Base-by-base conservation (phyloP, 352 stramenopile genomes). In the Aphanomyces euteiches region DNA sequence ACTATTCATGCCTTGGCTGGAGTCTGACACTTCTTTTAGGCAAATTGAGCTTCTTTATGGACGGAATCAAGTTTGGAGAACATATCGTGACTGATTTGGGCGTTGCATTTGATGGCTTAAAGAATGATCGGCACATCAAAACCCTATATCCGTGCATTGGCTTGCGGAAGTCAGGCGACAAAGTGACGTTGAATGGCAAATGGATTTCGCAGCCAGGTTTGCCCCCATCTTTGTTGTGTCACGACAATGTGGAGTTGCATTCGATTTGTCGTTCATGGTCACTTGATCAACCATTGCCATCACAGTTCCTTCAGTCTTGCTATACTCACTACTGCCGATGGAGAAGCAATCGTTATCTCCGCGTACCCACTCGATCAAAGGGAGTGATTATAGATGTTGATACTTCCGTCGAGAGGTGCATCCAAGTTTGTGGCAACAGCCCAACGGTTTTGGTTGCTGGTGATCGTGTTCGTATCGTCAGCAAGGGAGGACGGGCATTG, bases 51-150 rank as follows among this genome's bases (percentile, higher is more conserved):
- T 99, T 99, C 77, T 99, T 99, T 68, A 98, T 98, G 83, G 97
- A 99, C 75, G 97, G 96, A 19, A 94, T 99, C 57, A 99, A 99
- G 77, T 99, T 98, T 83, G 97, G 97, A n/a, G 96, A 99, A 76
- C 97, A 99, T 73, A 98, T 98, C 65, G 83, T 99, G 39, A 97
- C 96, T 59, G 96, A 99, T 77, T 81, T 99, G 17, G 97, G 97
- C 15, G 96, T 97, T 72, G 97, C 97, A 3, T 99, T 98, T 75
- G 93, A 99, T 64, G 96, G 97, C 54, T 85, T 96, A 71, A 95
- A 96, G 77, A 79, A 77, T 34, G 89, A 92, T 64, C 48, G 67
- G 21, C 80, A 86, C 8, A 89, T 85, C 53, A 89, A 89, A 39
- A 96, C 95, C 21, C 78, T 99, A 47, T 99, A 95, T 76, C 96